Evolutionary conservation across 495 filamentous ascomycete species (phyloP), one percentile per base, ranked within the genome.

Genomic region (Hypoxylon intermedium): DNA sequence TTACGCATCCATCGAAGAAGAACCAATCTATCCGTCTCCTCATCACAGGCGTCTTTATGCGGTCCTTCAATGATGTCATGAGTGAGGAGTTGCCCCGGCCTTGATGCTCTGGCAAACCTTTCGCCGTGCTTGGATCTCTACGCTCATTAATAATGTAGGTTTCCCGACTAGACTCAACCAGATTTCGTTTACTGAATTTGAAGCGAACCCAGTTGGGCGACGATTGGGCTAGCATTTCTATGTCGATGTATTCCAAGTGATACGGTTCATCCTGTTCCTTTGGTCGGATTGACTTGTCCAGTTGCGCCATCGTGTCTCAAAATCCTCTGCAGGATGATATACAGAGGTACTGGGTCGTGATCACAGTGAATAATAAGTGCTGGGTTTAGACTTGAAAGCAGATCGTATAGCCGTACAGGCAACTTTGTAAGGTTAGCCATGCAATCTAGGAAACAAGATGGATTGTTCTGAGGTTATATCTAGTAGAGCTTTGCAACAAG

Each of bases 1-100:
- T 26, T 26, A 7, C 24, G 24, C 24, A 26, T 3, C 49, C 43
- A 5, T 58, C 54, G 23, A 58, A 54, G 37, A 64, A 49, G 5
- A 64, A 53, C 60, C 60, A 64, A 15, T 58, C 60, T 15, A 44
- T 3, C 1, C 21, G n/a, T 19, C 16, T 54, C 4, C 18, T 58
- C 30, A 54, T 42, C 1, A 9, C 7, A 0, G 37, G 34, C 9
- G 41, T 24, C 9, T 31, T 30, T 2, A 37, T 1, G 1, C 30
- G 20, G 5, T 31, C n/a, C n/a, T n/a, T n/a, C n/a, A n/a, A n/a
- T n/a, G n/a, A n/a, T n/a, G n/a, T n/a, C n/a, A n/a, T n/a, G n/a
- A n/a, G n/a, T n/a, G n/a, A n/a, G n/a, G n/a, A n/a, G n/a, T n/a
- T n/a, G n/a, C n/a, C n/a, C n/a, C n/a, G n/a, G n/a, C n/a, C n/a